phyloP scores from a whole-genome alignment of 108 stramenopile genomes.

The Ochromonas danica region DNA sequence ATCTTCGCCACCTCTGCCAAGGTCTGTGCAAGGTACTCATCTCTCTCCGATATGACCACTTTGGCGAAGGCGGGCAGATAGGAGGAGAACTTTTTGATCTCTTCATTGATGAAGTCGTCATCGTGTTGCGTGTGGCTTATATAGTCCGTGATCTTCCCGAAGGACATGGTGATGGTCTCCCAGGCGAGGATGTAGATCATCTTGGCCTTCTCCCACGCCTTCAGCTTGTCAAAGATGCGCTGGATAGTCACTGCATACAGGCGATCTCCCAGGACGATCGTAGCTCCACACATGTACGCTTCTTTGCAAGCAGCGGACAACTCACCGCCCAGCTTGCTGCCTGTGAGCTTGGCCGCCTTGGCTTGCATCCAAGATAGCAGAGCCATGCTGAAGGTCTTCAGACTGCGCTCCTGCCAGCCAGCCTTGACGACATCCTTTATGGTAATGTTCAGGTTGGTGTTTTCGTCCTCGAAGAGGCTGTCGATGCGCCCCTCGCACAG shows the following conservation, averaged over 20 bases:
- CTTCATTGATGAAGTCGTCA: background rate
- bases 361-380: conserved; percentile 8
- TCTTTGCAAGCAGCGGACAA: background rate
- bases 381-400: background rate
- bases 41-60: background rate
- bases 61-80: background rate
- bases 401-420: background rate
- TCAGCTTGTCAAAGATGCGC: conserved; percentile 1
- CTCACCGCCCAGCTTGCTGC: conserved; percentile 11
- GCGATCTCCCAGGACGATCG: background rate
- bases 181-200: background rate
- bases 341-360: background rate
- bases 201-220: background rate
- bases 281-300: background rate
- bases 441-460: background rate
- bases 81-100: background rate
- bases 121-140: background rate
- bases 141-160: background rate
- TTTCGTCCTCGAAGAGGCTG: background rate
- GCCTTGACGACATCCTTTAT: background rate
- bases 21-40: conserved; percentile 6
- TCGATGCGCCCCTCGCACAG: background rate
- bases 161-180: background rate
- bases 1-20: background rate
- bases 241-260: conserved; percentile 19